Conservation (phyloP, 306 rosid genomes). For the Psophocarpus tetragonolobus region DNA sequence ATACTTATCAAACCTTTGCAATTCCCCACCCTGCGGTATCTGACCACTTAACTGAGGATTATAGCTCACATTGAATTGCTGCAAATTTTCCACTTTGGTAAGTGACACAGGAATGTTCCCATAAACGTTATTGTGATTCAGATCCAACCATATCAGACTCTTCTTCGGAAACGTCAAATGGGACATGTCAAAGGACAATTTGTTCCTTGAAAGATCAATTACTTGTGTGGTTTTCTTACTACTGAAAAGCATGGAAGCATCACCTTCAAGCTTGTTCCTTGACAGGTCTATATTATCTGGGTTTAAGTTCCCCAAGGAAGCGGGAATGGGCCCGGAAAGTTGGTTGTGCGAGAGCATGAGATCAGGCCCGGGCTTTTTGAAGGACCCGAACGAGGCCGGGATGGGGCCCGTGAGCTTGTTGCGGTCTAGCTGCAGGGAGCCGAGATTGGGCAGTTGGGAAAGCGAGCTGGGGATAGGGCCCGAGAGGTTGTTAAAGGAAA, state of each 20-base stretch:
- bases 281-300: constrained; percentile 39
- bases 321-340: constrained; percentile 56
- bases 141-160: not conserved
- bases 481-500: constrained; percentile 50
- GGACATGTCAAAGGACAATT: too few relatives aligned
- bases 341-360: constrained; percentile 52
- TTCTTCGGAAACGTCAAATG: constrained; percentile 32
- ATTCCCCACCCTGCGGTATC: not conserved
- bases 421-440: constrained; percentile 36
- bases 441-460: constrained; percentile 33
- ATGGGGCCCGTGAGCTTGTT: constrained; percentile 52
- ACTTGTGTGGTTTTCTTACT: constrained; percentile 34
- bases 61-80: not conserved
- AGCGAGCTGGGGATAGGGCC: constrained; percentile 59
- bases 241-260: constrained; percentile 54
- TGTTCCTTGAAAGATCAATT: too few relatives aligned
- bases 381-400: constrained; percentile 49
- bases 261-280: constrained; percentile 62
- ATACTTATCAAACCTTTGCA: not conserved
- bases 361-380: constrained; percentile 5
- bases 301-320: constrained; percentile 36
- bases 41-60: not conserved
- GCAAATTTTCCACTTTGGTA: not conserved
- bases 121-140: not conserved
- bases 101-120: not conserved